Base-by-base conservation (phyloP, 495 filamentous ascomycete species). In the Thermochaetoides thermophila region DNA sequence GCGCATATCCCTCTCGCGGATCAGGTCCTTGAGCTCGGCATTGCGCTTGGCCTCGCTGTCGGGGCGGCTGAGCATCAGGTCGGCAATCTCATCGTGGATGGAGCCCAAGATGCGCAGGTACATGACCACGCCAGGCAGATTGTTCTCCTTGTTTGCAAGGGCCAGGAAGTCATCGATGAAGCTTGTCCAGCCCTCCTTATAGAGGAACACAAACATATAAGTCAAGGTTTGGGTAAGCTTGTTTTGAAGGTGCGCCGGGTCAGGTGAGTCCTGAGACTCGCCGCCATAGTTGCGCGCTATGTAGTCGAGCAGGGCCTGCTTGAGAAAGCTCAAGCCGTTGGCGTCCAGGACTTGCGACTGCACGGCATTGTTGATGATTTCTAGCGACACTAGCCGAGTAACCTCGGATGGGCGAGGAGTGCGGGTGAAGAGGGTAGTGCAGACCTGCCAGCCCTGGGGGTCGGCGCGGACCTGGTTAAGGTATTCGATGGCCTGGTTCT, bases 21-120 rank as follows among this genome's bases (percentile, higher is more conserved):
- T 66, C 40, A 91, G 45, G 57, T 99, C 89, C 50, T 96, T 99
- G 35, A 99, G 64, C 27, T 80, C 68, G 18, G 71, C 81, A 50
- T 86, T 82, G 39, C 76, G 74, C 40, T 78, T 80, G 39, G 76
- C 73, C 39, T 95, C 84, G 21, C 69, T 64, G 10, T 70, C 66
- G 17, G 78, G 73, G 27, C 84, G 71, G 13, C 75, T 69, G n/a
- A 95, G 61, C 33, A 95, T 60, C 18, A 83, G 69, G 61, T 99
- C 89, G 29, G 85, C 89, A 55, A 99, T 91, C 55, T 99, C 89
- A 45, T 99, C 89, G 49, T 99, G 89, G 23, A 99, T 74, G 24
- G 84, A 83, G 49, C 74, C 66, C 27, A 93, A 66, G 41, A 91
- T 71, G 29, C 87, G 78, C 23, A 99, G 66, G 58, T 93, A 99